Base-by-base conservation (phyloP, 2,329 filamentous ascomycete genomes). In the Ophiognomonia clavigignenti-juglandacearum region DNA sequence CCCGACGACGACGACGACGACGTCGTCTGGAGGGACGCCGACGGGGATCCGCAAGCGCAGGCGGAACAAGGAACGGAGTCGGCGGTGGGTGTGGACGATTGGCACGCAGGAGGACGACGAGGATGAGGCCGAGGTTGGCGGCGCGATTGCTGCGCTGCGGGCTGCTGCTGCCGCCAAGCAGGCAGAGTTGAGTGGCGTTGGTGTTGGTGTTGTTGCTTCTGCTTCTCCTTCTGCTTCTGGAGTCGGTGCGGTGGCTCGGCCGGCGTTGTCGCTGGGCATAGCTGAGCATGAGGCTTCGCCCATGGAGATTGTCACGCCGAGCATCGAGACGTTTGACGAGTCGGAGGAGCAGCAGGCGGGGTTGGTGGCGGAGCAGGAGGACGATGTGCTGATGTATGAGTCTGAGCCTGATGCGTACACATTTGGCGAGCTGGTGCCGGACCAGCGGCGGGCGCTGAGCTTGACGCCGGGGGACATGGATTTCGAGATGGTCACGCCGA, bases 51-150 rank as follows among this genome's bases (percentile, higher is more conserved):
- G 73, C 9, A 79, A 72, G 59, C 64, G 66, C 26, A 70, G 69
- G 59, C 77, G 80, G n/a, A n/a, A n/a, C 53, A 82, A 68, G 58
- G 80, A 83, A 54, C 83, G 80, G 71, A 82, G 77, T 62, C 68
- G 80, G 11, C 74, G 74, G 36, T 84, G 80, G 81, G 76, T 81
- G 29, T 84, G 81, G 81, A 84, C 81, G 2, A 82, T 85, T 37
- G 77, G 74, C 16, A 51, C 46, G 3, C 71, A 73, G 49, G 75
- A 77, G 1, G 72, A 71, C 2, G 64, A 71, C 7, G 72, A 70
- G 1, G 64, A 71, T 7, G 65, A 69, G 13, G 65, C 69, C 46
- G 64, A 68, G 26, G 60, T 71, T 4, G 69, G 67, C 29, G 71
- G 67, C 1, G 69, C 71, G 3, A 61, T 73, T 18, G 63, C 67